These are phyloP conservation scores for Suhomyces sp. DNA, from an alignment of 805 yeast species.

Conservation along the genomic window DNA sequence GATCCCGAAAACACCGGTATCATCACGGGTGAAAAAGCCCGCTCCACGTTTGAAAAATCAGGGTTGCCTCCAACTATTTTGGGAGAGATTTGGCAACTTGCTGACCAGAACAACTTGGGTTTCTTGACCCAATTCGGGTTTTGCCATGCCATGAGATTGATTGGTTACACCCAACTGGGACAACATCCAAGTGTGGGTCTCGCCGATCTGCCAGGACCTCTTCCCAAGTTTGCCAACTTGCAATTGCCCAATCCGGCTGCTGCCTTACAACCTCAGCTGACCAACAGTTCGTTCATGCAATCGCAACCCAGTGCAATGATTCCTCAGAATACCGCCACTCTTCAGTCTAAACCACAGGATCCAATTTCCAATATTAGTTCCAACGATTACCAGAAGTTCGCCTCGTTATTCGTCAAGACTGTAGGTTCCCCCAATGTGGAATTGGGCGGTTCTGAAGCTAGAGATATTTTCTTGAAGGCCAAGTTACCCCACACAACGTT, in stretches of 20 bases:
- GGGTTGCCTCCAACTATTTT: conserved; percentile 75
- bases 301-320: conserved; percentile 39
- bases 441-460: conserved; percentile 79
- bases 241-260: conserved; percentile 9
- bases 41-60: conserved; percentile 79
- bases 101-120: conserved; percentile 89
- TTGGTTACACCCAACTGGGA: conserved; percentile 84
- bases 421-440: conserved; percentile 51
- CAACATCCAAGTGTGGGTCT: conserved; percentile 50
- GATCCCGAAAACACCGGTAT: conserved; percentile 79
- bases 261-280: conserved; percentile 29
- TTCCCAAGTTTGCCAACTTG: conserved; percentile 56
- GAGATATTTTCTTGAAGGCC: conserved; percentile 85
- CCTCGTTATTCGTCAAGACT: conserved; percentile 72
- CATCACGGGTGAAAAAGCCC: conserved; percentile 84
- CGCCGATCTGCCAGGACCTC: conserved; percentile 58
- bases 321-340: conserved; percentile 33
- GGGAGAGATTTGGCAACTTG: conserved; percentile 92
- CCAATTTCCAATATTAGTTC: conserved; percentile 51
- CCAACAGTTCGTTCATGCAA: conserved; percentile 42
- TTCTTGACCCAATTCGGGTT: conserved; percentile 79
- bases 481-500: conserved; percentile 72
- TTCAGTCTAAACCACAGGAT: conserved; percentile 33
- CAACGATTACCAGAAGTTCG: conserved; percentile 60
- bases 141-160: conserved; percentile 80